Evolutionary conservation across 768 basidiomycete species (phyloP), one percentile per base, ranked within the genome.

Genomic region (Macrolepiota albuminosa): DNA sequence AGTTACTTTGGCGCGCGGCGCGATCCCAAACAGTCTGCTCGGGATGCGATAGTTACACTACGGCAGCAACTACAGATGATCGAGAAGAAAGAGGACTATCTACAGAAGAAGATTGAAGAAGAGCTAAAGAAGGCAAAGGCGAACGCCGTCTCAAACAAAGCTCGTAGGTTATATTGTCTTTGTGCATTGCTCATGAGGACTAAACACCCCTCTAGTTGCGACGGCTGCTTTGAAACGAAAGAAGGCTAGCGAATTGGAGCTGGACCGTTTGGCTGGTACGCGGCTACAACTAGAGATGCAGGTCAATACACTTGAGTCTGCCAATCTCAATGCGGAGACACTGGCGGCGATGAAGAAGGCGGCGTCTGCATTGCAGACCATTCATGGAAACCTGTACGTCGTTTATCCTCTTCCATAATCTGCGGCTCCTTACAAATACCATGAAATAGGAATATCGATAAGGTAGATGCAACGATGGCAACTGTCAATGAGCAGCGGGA

Each of bases 51-150:
- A 72, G 90, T 98, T 61, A 83, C 82, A 48, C 80, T 99, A 66
- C 86, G 96, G 69, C 89, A 96, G 76, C 95, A 98, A 72, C 83
- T 98, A 63, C 85, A 93, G 75, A 90, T 96, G 87, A 86, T 98
- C 66, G 95, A 98, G 84, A 99, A 98, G 93, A 98, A 96, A 81
- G 97, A 98, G 78, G 96, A 98, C 73, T 82, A 92, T 73, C 78
- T 98, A 62, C 88, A 90, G 81, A 95, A 91, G 85, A 94, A 95
- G 86, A 91, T 97, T 64, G 94, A 96, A 56, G 94, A 97, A 64
- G 96, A 98, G 69, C 65, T 86, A 67, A 87, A 87, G 82, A 96
- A 93, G 78, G 97, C 97, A 16, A 88, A 83, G 72, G 85, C 88
- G 36, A 97, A 98, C 72, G 95, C 93, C 48, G 92, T 96, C 52